Evolutionary conservation across 306 rosid species (phyloP).

Genomic region (Leucaena leucocephala): DNA sequence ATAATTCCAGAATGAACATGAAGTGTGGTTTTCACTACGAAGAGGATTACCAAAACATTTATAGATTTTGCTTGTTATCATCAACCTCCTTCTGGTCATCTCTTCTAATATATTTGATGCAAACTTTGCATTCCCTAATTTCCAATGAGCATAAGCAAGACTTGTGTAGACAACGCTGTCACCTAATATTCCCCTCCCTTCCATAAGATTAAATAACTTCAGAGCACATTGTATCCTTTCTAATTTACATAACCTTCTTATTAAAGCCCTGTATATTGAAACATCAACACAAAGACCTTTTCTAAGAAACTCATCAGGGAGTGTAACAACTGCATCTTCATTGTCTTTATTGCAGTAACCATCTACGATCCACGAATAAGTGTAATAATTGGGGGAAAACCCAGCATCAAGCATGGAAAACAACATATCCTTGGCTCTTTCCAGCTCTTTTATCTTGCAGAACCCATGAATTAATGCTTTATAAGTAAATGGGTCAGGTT

Average conservation of each 20-base stretch:
- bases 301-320: slow-evolving; percentile 63
- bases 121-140: slow-evolving; percentile 56
- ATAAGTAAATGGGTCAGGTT: slow-evolving; percentile 73
- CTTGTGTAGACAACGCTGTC: slow-evolving; percentile 72
- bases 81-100: slow-evolving; percentile 70
- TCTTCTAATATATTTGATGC: slow-evolving; percentile 59
- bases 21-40: slow-evolving; percentile 43
- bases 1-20: slow-evolving; percentile 72
- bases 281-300: slow-evolving; percentile 65
- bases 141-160: slow-evolving; percentile 75
- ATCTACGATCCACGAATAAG: slow-evolving; percentile 82
- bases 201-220: slow-evolving; percentile 59
- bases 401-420: slow-evolving; percentile 74
- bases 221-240: slow-evolving; percentile 66
- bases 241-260: slow-evolving; percentile 73
- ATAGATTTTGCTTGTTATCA: slow-evolving; percentile 69
- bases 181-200: slow-evolving; percentile 56
- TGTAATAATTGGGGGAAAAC: slow-evolving; percentile 63
- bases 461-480: slow-evolving; percentile 86
- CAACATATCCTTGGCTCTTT: slow-evolving; percentile 60
- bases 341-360: slow-evolving; percentile 61
- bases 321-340: slow-evolving; percentile 57
- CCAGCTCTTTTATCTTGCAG: slow-evolving; percentile 63
- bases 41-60: slow-evolving; percentile 56
- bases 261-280: slow-evolving; percentile 76